phyloP scores from a whole-genome alignment of 306 rosid species.

The Aeschynomene evenia region DNA sequence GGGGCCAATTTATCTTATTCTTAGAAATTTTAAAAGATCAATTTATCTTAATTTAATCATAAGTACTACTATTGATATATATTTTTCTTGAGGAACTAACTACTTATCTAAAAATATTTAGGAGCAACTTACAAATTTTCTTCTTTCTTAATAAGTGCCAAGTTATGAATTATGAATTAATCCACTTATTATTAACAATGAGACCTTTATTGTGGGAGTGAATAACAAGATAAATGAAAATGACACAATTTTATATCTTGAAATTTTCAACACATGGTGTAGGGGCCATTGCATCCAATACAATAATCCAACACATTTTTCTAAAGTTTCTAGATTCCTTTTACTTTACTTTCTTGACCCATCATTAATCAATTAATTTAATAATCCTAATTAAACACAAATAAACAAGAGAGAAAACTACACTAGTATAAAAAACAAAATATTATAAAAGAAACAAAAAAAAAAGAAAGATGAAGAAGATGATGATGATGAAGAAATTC shows the following conservation, averaged over 20 bases:
- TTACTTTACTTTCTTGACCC: background rate
- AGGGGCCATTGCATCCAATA: background rate
- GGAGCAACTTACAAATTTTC: no score
- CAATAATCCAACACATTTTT: background rate
- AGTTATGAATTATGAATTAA: background rate
- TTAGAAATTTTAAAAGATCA: no score
- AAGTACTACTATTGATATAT: no score
- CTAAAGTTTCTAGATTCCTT: background rate
- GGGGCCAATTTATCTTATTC: no score
- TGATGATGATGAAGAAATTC: background rate
- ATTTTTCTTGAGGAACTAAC: no score
- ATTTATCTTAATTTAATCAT: no score
- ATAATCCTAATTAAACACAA: background rate
- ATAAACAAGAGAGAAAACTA: background rate
- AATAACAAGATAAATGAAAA: no score
- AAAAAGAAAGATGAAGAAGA: no score
- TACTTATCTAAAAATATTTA: no score
- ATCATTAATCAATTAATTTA: background rate
- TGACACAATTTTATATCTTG: background rate
- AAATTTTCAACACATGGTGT: background rate
- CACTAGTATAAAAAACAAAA: background rate
- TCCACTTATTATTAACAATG: background rate
- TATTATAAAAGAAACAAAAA: background rate
- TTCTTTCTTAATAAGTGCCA: no score
- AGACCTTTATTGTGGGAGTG: no score